These are phyloP conservation scores for Xylaria flabelliformis DNA, from an alignment of 495 filamentous ascomycete genomes.

Conservation along the genomic window DNA sequence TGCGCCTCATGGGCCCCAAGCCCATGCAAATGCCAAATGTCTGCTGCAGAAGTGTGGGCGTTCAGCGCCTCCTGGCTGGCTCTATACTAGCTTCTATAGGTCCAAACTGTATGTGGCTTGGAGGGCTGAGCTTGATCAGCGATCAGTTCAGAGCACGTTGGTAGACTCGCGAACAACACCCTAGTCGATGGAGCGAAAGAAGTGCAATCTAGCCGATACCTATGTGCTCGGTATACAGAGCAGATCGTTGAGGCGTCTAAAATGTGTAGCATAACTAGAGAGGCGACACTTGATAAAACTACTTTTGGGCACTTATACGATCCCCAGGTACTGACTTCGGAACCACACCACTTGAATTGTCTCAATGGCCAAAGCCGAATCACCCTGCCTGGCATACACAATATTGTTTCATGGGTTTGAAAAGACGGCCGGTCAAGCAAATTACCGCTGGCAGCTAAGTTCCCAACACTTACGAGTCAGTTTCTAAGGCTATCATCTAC, in stretches of 20 bases:
- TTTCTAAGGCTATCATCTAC: neutral
- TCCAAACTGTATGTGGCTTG: constrained; percentile 21
- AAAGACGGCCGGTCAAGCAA: neutral
- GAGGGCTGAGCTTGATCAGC: constrained; percentile 26
- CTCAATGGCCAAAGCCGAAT: neutral
- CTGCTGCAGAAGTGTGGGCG: constrained; percentile 24
- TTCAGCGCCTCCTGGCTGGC: constrained; percentile 18
- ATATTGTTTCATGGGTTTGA: neutral
- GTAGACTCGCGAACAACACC: neutral
- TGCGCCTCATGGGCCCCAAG: neutral
- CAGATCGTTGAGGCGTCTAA: constrained; percentile 11
- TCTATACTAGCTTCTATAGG: constrained; percentile 10
- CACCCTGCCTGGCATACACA: neutral
- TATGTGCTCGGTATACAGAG: neutral
- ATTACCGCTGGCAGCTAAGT: neutral
- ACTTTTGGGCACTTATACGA: neutral
- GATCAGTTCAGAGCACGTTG: neutral
- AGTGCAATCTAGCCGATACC: neutral
- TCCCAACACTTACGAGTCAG: constrained; percentile 14
- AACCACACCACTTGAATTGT: neutral
- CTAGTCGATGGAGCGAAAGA: constrained; percentile 5
- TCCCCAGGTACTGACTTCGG: neutral
- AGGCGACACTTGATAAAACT: neutral
- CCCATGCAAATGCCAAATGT: constrained; percentile 9
- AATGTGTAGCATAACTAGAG: constrained; percentile 4